phyloP scores from a whole-genome alignment of 805 yeast genomes.

The Nakazawaea ambrosiae region DNA sequence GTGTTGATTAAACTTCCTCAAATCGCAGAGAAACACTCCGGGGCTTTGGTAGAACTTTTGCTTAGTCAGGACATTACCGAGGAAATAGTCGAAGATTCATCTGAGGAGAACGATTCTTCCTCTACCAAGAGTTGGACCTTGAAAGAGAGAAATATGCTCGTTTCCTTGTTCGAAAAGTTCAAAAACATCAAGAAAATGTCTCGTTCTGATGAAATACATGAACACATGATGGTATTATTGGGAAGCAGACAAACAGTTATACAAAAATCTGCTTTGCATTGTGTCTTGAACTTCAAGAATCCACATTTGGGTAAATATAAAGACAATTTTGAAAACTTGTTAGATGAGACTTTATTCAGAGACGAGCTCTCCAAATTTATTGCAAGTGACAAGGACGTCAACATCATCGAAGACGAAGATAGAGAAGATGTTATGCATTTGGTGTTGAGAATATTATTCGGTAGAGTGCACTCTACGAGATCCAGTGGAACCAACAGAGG shows the following conservation, averaged over 20 bases:
- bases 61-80: conserved; percentile 30
- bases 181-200: conserved; percentile 51
- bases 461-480: conserved; percentile 69
- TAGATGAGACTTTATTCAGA: conserved; percentile 78
- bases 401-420: conserved; percentile 56
- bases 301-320: conserved; percentile 56
- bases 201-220: conserved; percentile 45
- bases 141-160: conserved; percentile 48
- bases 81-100: conserved; percentile 51
- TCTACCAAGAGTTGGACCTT: conserved; percentile 29
- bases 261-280: conserved; percentile 68
- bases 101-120: conserved; percentile 23
- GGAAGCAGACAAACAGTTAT: conserved; percentile 53
- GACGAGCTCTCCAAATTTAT: conserved; percentile 75
- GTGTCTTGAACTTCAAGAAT: conserved; percentile 58
- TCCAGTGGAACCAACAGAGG: conserved; percentile 67
- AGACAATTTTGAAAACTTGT: conserved; percentile 63
- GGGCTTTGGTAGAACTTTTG: conserved; percentile 51
- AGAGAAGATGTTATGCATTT: conserved; percentile 56
- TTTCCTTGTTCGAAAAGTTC: conserved; percentile 60
- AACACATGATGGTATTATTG: conserved; percentile 46
- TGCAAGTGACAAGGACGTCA: conserved; percentile 39
- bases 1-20: conserved; percentile 52
- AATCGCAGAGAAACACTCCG: conserved; percentile 60
- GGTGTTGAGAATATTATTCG: conserved; percentile 73